A percentile compares a stretch with the other conserved stretches of the same genome.
Evolutionary conservation across 2,329 filamentous ascomycete genomes (phyloP).

Genomic region (Sporothrix variecibatus): DNA sequence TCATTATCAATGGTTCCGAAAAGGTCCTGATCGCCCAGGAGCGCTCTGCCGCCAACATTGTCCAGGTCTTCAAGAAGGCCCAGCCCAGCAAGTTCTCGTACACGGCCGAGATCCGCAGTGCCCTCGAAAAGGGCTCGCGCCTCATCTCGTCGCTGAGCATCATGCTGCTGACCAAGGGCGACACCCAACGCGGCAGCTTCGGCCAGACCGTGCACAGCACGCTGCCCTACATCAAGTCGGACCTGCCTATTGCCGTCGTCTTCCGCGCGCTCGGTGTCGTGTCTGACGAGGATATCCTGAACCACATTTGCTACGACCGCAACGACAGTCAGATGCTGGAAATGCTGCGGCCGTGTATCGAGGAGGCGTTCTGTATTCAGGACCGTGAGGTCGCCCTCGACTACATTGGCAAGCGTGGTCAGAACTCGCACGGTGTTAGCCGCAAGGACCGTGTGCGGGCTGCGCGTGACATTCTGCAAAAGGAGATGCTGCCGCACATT

Average conservation of each 20-base stretch:
- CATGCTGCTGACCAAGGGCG: constrained; percentile 85
- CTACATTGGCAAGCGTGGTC: constrained; percentile 91
- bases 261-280: constrained; percentile 95
- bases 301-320: constrained; percentile 95
- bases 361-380: constrained; percentile 95
- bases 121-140: constrained; percentile 91
- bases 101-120: constrained; percentile 93
- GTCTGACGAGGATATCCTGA: constrained; percentile 95
- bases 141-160: constrained; percentile 91
- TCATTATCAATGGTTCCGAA: constrained; percentile 98
- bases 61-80: constrained; percentile 98
- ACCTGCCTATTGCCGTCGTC: constrained; percentile 91
- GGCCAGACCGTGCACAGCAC: constrained; percentile 88
- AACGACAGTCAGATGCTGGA: constrained; percentile 97
- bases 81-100: constrained; percentile 89
- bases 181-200: constrained; percentile 74
- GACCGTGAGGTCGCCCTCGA: constrained; percentile 92
- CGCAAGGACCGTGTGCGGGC: constrained; percentile 88
- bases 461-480: constrained; percentile 91
- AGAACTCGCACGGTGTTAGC: constrained; percentile 67
- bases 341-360: constrained; percentile 94
- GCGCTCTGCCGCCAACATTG: constrained; percentile 95
- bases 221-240: constrained; percentile 89
- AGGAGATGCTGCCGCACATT: constrained; percentile 94
- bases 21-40: constrained; percentile 98